Conservation (phyloP, 2,329 filamentous ascomycete species). For the Dactylella cylindrospora region DNA sequence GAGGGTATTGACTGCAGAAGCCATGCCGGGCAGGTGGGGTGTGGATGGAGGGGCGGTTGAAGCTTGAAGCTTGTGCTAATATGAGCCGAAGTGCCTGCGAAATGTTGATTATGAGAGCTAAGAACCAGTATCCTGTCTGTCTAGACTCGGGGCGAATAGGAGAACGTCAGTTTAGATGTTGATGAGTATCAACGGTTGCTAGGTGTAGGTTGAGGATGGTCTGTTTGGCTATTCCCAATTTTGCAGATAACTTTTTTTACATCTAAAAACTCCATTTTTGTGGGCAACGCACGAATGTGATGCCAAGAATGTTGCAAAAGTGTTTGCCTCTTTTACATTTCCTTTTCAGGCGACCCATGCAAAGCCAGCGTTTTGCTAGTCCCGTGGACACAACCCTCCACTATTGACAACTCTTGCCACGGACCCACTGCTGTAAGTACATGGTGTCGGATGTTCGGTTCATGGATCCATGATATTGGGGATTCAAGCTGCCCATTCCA, state of each 20-base stretch:
- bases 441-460: no score
- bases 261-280: constrained; percentile 32
- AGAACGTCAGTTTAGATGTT: constrained; percentile 10
- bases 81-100: neutral
- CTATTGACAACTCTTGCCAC: no score
- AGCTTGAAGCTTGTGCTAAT: no score
- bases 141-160: constrained; percentile 9
- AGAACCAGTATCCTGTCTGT: constrained; percentile 5
- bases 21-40: constrained; percentile 49
- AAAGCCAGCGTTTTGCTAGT: constrained; percentile 14
- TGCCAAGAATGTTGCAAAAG: constrained; percentile 37
- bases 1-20: constrained; percentile 51
- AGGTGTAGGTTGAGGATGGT: no score
- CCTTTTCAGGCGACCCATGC: constrained; percentile 1
- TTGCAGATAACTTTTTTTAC: constrained; percentile 39
- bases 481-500: no score
- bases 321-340: no score
- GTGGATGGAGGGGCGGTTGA: no score
- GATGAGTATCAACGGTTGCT: constrained; percentile 5
- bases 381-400: no score
- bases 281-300: constrained; percentile 32
- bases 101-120: neutral
- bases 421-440: no score
- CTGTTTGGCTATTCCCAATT: constrained; percentile 41
- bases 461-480: no score